A percentile compares a stretch with the other conserved stretches of the same genome.
Conservation (phyloP, 768 basidiomycete species). For the Leccinum subtestaceum region DNA sequence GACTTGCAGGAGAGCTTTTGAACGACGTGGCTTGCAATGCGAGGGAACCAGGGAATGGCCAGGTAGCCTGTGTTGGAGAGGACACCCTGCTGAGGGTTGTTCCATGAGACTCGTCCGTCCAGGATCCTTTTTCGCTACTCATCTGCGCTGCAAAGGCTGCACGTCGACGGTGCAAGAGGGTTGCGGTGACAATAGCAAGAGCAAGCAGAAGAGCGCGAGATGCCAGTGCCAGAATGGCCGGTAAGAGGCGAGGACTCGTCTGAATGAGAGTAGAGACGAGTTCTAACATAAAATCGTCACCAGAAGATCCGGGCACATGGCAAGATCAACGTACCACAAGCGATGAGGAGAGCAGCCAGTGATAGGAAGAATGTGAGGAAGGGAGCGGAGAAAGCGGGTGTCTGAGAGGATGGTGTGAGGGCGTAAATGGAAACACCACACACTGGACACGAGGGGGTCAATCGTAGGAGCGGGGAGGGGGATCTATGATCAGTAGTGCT, state of each 20-base stretch:
- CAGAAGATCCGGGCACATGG: not conserved
- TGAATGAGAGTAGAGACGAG: slow-evolving; percentile 26
- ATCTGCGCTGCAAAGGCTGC: not conserved
- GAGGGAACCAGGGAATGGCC: slow-evolving; percentile 33
- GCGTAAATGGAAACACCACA: slow-evolving; percentile 27
- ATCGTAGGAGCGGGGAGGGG: not conserved
- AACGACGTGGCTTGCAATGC: slow-evolving; percentile 8
- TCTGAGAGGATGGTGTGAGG: slow-evolving; percentile 10
- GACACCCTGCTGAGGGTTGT: slow-evolving; percentile 20
- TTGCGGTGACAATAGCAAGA: slow-evolving; percentile 11
- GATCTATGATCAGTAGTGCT: not conserved
- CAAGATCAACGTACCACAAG: slow-evolving; percentile 25
- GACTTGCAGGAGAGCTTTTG: not conserved
- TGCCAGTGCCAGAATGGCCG: slow-evolving; percentile 22
- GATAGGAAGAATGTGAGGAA: slow-evolving; percentile 17
- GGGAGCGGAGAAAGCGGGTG: not conserved
- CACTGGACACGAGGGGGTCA: slow-evolving; percentile 15
- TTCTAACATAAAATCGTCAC: slow-evolving; percentile 13
- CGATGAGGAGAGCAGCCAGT: slow-evolving; percentile 21
- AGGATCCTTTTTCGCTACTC: slow-evolving; percentile 16
- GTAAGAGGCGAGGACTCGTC: slow-evolving; percentile 24
- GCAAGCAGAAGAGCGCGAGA: slow-evolving; percentile 22
- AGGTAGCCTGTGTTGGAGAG: slow-evolving; percentile 31
- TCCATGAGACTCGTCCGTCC: slow-evolving; percentile 1
- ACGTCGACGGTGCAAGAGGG: slow-evolving; percentile 5